A percentile compares a stretch with the other conserved stretches of the same genome.
Conservation (phyloP, 2,329 filamentous ascomycete genomes). For the Stemphylium lycopersici region DNA sequence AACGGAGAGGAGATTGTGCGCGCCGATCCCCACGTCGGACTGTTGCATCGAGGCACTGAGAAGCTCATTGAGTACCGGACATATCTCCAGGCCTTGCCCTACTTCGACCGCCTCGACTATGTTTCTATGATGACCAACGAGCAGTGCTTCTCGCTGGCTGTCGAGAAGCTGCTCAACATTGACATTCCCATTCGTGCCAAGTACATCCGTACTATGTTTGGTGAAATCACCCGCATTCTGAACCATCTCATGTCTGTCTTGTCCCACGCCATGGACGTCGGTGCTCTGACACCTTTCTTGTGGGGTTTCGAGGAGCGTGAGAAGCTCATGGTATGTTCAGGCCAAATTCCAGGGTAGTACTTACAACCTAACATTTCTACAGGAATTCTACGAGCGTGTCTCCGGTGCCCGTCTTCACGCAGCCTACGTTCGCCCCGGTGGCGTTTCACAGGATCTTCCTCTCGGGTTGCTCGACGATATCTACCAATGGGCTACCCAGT, state of each 20-base stretch:
- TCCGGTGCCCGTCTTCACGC: constrained; percentile 97
- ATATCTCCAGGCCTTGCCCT: constrained; percentile 95
- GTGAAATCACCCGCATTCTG: constrained; percentile 88
- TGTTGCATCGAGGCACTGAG: constrained; percentile 96
- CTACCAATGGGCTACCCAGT: constrained; percentile 99
- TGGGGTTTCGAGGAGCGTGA: constrained; percentile 99
- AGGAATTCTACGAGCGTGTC: constrained; percentile 99
- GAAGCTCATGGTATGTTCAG: constrained; percentile 85
- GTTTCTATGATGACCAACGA: constrained; percentile 99
- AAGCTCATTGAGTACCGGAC: constrained; percentile 99
- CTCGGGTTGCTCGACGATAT: constrained; percentile 96
- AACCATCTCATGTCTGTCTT: constrained; percentile 99
- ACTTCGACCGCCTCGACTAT: constrained; percentile 98
- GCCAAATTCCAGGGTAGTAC: not conserved
- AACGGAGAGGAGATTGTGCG: constrained; percentile 98
- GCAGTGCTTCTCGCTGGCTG: constrained; percentile 92
- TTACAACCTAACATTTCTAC: constrained; percentile 14
- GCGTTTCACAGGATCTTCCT: constrained; percentile 94
- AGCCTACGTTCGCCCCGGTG: constrained; percentile 94
- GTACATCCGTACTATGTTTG: constrained; percentile 95
- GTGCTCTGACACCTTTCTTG: constrained; percentile 95
- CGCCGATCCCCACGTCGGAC: constrained; percentile 93
- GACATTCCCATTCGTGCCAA: constrained; percentile 96
- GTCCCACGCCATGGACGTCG: constrained; percentile 98
- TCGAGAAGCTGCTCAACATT: constrained; percentile 97